These are phyloP conservation scores for Paragyromitra xinjiangensis DNA, from an alignment of 495 filamentous ascomycete genomes.

Conservation along the genomic window DNA sequence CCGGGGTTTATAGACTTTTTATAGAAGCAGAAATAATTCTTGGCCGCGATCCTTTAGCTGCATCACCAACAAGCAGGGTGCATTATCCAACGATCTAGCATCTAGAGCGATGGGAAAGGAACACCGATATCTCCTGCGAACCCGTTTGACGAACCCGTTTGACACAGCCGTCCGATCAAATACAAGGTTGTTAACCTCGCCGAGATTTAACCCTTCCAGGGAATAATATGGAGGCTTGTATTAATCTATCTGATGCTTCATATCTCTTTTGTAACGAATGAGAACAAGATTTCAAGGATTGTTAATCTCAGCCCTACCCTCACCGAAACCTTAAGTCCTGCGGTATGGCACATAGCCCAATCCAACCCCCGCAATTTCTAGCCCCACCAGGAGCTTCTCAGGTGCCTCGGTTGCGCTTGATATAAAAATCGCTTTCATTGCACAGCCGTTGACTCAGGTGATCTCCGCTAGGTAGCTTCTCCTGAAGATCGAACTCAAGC, in stretches of 20 bases:
- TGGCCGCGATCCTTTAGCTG: neutral
- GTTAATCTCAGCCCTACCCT: conserved; percentile 27
- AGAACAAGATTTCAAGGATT: neutral
- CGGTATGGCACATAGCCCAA: neutral
- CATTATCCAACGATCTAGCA: neutral
- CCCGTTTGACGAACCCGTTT: neutral
- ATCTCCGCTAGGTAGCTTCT: neutral
- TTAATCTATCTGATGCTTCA: neutral
- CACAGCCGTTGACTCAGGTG: neutral
- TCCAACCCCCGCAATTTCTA: neutral
- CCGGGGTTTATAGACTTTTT: neutral
- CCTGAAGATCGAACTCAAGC: neutral
- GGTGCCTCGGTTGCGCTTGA: neutral
- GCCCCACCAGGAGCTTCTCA: neutral
- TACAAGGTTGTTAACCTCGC: neutral
- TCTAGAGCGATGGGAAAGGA: neutral
- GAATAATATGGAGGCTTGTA: neutral
- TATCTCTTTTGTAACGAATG: neutral
- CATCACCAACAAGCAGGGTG: neutral
- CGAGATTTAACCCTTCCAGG: neutral
- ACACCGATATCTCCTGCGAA: neutral
- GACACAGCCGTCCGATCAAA: neutral
- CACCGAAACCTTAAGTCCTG: conserved; percentile 23
- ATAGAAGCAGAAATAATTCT: neutral
- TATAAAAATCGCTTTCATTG: conserved; percentile 6